A percentile compares a stretch with the other conserved stretches of the same genome.
phyloP scores from a whole-genome alignment of 495 filamentous ascomycete genomes.

The Wilcoxina mikolae region DNA sequence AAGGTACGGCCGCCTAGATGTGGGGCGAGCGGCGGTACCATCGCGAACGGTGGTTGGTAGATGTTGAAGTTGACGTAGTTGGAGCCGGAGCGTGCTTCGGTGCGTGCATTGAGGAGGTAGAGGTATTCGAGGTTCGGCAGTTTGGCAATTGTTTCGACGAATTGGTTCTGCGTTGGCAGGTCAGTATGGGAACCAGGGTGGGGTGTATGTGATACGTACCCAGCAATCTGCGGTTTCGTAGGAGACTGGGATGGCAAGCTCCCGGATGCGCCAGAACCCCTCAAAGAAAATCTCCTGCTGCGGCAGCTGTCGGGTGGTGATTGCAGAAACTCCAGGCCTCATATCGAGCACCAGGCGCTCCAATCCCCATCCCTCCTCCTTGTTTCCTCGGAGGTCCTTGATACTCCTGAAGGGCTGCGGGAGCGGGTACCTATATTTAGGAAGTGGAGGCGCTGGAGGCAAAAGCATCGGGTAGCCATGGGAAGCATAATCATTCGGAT shows the following conservation, averaged over 20 bases:
- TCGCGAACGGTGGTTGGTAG: not conserved
- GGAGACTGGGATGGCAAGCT: constrained; percentile 2
- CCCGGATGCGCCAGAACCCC: constrained; percentile 3
- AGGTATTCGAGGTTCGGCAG: not conserved
- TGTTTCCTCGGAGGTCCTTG: not conserved
- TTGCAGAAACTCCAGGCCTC: not conserved
- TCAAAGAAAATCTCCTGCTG: constrained; percentile 2
- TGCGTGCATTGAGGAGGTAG: constrained; percentile 1
- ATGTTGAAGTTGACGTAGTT: not conserved
- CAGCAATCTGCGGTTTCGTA: not conserved
- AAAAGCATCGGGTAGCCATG: not conserved
- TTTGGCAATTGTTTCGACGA: constrained; percentile 2
- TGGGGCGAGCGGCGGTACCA: not conserved
- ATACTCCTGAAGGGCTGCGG: constrained; percentile 2
- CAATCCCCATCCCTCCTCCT: constrained; percentile 5
- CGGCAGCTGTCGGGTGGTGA: not conserved
- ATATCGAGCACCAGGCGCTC: constrained; percentile 1
- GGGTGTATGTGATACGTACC: not conserved
- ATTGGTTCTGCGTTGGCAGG: not conserved
- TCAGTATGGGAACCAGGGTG: not conserved
- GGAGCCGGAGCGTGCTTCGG: not conserved
- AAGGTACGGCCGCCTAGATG: too few species aligned
- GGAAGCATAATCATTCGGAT: not conserved
- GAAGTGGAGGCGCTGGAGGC: not conserved
- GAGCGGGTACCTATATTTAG: not conserved